Conservation (phyloP, 2,329 filamentous ascomycete genomes). For the Fusarium austroafricanum region DNA sequence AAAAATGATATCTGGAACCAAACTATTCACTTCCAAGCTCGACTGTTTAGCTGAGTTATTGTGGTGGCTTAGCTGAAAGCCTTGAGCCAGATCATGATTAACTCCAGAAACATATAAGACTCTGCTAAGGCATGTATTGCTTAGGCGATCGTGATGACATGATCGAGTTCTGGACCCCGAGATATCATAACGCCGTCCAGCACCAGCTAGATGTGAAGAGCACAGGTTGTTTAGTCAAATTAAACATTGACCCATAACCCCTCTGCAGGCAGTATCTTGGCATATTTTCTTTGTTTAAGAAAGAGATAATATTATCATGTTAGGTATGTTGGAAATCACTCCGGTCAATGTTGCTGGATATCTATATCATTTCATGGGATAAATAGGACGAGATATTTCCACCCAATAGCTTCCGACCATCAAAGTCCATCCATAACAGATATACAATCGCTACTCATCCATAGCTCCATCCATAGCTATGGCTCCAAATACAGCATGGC, state of each 20-base stretch:
- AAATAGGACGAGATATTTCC: neutral
- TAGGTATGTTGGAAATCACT: neutral
- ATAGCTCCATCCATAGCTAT: neutral
- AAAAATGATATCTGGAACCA: too few species aligned
- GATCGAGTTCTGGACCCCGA: too few species aligned
- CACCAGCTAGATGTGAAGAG: too few species aligned
- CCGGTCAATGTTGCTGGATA: neutral
- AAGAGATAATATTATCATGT: neutral
- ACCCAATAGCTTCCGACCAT: neutral
- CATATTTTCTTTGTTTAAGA: neutral
- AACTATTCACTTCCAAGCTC: too few species aligned
- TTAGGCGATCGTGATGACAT: too few species aligned
- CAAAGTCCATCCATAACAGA: neutral
- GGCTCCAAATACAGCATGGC: slow-evolving; percentile 21
- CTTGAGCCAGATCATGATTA: too few species aligned
- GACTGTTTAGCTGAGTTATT: too few species aligned
- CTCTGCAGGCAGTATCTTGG: neutral
- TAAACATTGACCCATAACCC: neutral
- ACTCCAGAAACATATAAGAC: too few species aligned
- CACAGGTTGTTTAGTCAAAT: neutral
- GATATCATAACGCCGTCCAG: too few species aligned
- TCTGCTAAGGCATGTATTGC: too few species aligned
- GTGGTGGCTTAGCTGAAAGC: too few species aligned
- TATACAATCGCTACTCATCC: neutral
- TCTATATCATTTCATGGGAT: neutral